These are phyloP conservation scores for Logfia minima DNA, from an alignment of 129 eudicot species.

Conservation along the genomic window DNA sequence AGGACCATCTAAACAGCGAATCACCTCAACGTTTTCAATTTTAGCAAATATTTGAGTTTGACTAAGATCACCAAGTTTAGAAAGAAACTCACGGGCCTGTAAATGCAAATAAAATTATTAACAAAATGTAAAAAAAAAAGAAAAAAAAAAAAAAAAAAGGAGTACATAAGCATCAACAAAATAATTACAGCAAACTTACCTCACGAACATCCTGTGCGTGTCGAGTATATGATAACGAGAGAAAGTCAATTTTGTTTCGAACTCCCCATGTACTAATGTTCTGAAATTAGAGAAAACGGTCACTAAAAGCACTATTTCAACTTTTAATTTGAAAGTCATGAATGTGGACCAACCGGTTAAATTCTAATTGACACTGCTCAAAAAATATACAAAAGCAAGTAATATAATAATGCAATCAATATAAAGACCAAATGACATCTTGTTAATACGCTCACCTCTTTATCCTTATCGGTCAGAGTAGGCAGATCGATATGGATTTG, in stretches of 20 bases:
- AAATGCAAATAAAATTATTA: slow-evolving; percentile 25
- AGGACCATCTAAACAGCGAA: slow-evolving; percentile 6
- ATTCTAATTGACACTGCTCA: neutral
- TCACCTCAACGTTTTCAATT: slow-evolving; percentile 88
- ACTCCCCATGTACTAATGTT: slow-evolving; percentile 91
- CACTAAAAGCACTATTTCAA: slow-evolving; percentile 1
- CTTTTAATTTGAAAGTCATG: neutral
- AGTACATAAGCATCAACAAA: slow-evolving; percentile 2
- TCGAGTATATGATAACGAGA: slow-evolving; percentile 80
- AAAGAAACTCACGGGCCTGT: slow-evolving; percentile 83
- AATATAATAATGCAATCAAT: neutral
- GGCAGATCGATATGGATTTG: slow-evolving; percentile 80
- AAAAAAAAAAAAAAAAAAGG: neutral
- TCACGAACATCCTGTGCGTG: slow-evolving; percentile 89
- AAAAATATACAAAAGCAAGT: neutral
- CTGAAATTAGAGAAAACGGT: slow-evolving; percentile 36
- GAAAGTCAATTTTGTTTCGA: slow-evolving; percentile 81
- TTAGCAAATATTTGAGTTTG: slow-evolving; percentile 95
- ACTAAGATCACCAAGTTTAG: slow-evolving; percentile 79
- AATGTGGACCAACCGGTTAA: neutral
- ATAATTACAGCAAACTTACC: slow-evolving; percentile 38
- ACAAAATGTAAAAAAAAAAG: neutral
- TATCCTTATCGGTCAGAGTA: slow-evolving; percentile 73
- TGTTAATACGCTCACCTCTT: slow-evolving; percentile 50
- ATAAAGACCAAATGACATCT: neutral